Evolutionary conservation across 2,329 filamentous ascomycete genomes (phyloP).

Genomic region (Cordyceps sp.): DNA sequence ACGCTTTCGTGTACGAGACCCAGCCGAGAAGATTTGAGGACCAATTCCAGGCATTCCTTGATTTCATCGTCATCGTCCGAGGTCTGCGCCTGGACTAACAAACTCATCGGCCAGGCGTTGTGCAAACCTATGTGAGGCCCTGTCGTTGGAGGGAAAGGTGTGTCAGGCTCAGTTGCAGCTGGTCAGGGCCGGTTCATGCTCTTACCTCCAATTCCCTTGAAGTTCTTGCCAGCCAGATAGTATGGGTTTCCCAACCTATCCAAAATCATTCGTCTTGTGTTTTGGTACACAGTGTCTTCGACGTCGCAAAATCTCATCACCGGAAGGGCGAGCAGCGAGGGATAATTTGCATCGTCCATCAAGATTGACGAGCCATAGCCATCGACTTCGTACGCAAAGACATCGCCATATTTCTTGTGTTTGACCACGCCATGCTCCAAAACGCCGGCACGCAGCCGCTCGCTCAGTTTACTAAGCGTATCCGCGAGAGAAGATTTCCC

Average conservation of each 20-base stretch:
- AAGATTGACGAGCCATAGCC: constrained; percentile 68
- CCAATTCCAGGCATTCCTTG: constrained; percentile 48
- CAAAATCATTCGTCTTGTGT: constrained; percentile 68
- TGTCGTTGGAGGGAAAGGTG: too few relatives aligned
- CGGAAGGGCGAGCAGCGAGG: constrained; percentile 62
- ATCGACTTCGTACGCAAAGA: constrained; percentile 81
- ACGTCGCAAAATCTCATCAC: constrained; percentile 56
- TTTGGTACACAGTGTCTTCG: constrained; percentile 60
- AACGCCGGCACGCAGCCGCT: constrained; percentile 56
- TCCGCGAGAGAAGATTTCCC: constrained; percentile 36
- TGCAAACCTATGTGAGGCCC: constrained; percentile 61
- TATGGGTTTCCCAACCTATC: constrained; percentile 71
- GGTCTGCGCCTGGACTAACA: constrained; percentile 83
- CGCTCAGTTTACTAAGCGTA: constrained; percentile 39
- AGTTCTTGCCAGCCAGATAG: constrained; percentile 59
- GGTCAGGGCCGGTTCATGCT: too few relatives aligned
- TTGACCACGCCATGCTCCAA: constrained; percentile 70
- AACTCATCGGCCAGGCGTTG: constrained; percentile 94
- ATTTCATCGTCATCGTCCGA: constrained; percentile 75
- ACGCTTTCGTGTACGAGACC: constrained; percentile 88
- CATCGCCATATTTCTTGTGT: constrained; percentile 57
- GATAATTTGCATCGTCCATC: constrained; percentile 85
- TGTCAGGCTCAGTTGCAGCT: constrained; percentile 5
- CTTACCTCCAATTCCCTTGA: constrained; percentile 76
- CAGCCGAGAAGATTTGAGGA: constrained; percentile 57